Base-by-base conservation (phyloP, 192 early-diverging fungal genomes). In the Umbelopsis ramanniana region DNA sequence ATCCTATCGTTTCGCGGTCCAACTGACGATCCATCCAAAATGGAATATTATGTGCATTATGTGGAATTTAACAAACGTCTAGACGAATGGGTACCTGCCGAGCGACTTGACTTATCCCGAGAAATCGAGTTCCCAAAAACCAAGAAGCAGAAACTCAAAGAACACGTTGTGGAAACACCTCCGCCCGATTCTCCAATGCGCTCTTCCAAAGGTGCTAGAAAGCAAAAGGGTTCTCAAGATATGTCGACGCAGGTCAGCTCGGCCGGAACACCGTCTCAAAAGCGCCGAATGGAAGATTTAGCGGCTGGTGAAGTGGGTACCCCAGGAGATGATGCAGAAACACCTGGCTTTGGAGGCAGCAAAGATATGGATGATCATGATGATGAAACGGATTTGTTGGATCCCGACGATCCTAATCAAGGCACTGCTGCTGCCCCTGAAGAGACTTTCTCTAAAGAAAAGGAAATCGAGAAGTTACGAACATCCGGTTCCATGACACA, bases 51-150 rank as follows among this genome's bases (percentile, higher is more conserved):
- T 79, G 95, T 99, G 17, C 97, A 99, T 79, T 97, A 96, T 74
- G 88, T 96, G 6, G 91, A 94, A 67, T 98, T 94, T 84, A 99
- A 99, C 88, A 99, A 99, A 79, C 94, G 98, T 21, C 83, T 99
- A 60, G 98, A 99, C 84, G 96, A 97, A 78, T 98, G 96, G 98
- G 93, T 99, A 1, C 33, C 79, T 0, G 79, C 88, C 3, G 79
- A 86, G 7, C 85, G 92, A 17, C 82, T 92, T 24, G 86, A 93
- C 35, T 78, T 94, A 50, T 74, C 85, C 43, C 85, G 87, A 45
- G 90, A 86, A 1, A 88, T 94, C 33, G 88, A 89, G 55, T 92
- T 87, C 63, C 94, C 91, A 0, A 92, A 90, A 74, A 71, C 80
- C 50, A 92, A 91, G 66, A 88, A 85, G 45, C 75, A 72, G 54